Evolutionary conservation across 2,329 filamentous ascomycete genomes (phyloP), one percentile per base, ranked within the genome.

Genomic region (Mycosphaerella sp.): DNA sequence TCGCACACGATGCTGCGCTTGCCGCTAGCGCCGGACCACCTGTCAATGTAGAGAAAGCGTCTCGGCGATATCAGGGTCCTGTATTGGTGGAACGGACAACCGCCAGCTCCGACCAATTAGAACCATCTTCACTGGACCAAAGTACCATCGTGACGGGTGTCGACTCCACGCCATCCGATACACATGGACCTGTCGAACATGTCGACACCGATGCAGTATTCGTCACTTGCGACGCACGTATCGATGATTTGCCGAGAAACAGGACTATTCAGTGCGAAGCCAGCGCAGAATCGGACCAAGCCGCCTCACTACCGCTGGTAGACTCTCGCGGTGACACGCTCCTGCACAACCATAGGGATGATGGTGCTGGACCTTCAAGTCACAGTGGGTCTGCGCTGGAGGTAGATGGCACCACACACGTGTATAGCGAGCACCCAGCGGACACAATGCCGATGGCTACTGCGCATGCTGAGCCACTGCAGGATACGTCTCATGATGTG

Each of bases 361-460:
- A 49, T 49, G 28, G 12, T 30, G 37, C n/a, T 32, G 16, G 27
- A 18, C 37, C 27, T n/a, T 2, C 21, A 6, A 39, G 25, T 27
- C 12, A 42, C 25, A 39, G 34, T 32, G 39, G 28, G 41, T 41
- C 28, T 41, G 45, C 45, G 17, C 12, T 30, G 27, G 30, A 28
- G 17, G 27, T 49, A 49, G 17, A 39, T 28, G 18, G 39, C 50
- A 41, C 34, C n/a, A 25, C 41, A 10, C 18, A 14, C 17, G 16
- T 30, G 9, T 18, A n/a, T 54, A 54, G 35, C 34, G 47, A 54
- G 52, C 47, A 44, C 17, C 44, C 52, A 50, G 18, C 42, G 46
- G 41, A 25, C 30, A 18, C 41, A 34, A 12, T 30, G 9, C 16
- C 21, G 39, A 37, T 34, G 18, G 2, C 40, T 14, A 13, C 32